Conservation (phyloP, 805 yeast genomes). For the Ascoidea asiatica region DNA sequence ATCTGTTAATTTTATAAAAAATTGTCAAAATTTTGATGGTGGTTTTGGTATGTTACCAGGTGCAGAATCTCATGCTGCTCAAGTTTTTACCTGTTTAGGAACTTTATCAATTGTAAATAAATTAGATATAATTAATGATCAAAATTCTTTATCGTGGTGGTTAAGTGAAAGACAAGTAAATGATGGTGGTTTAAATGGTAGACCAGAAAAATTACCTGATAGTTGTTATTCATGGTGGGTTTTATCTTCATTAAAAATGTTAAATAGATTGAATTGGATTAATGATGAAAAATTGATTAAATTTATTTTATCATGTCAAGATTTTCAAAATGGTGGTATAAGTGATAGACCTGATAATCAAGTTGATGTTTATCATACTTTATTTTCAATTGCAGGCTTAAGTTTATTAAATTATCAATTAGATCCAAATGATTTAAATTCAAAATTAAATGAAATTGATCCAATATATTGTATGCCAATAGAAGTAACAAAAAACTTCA, state of each 20-base stretch:
- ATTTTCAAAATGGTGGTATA: constrained; percentile 70
- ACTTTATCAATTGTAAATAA: constrained; percentile 56
- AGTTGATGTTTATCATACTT: constrained; percentile 86
- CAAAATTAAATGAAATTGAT: constrained; percentile 51
- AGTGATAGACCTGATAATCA: constrained; percentile 87
- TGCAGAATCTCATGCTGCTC: constrained; percentile 92
- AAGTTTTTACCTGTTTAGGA: constrained; percentile 76
- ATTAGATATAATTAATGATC: constrained; percentile 30
- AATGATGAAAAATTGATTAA: constrained; percentile 42
- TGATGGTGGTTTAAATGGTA: constrained; percentile 87
- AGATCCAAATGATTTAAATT: no score
- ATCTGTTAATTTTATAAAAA: constrained; percentile 50
- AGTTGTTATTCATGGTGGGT: constrained; percentile 99
- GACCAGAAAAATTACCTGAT: constrained; percentile 92
- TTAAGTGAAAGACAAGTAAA: constrained; percentile 76
- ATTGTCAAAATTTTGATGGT: constrained; percentile 87
- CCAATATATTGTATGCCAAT: constrained; percentile 81
- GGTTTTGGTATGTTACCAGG: constrained; percentile 92
- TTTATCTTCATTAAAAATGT: constrained; percentile 54
- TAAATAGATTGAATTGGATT: constrained; percentile 66
- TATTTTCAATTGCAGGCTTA: constrained; percentile 81
- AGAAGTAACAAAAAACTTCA: constrained; percentile 20
- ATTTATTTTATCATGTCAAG: constrained; percentile 73
- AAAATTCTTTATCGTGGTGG: constrained; percentile 64
- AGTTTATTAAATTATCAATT: constrained; percentile 57